Percentiles rank a stretch among this genome's conserved stretches.
phyloP scores from a whole-genome alignment of 2,329 filamentous ascomycete genomes.

The Talaromyces sp. region DNA sequence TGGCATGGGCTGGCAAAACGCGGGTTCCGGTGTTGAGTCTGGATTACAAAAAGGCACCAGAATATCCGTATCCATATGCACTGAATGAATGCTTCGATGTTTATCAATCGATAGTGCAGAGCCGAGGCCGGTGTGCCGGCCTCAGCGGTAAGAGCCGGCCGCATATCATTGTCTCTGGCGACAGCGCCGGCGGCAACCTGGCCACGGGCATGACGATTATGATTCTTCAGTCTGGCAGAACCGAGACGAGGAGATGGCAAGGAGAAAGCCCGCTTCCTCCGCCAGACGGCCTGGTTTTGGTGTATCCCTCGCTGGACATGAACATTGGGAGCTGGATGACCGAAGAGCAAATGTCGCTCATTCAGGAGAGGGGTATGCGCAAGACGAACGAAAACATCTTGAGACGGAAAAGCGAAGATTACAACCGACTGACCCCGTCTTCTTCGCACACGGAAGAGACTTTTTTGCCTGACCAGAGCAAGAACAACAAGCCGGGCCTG shows the following conservation, averaged over 20 bases:
- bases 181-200: constrained; percentile 78
- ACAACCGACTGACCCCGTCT: constrained; percentile 65
- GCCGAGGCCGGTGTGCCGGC: constrained; percentile 68
- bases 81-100: constrained; percentile 85
- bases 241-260: constrained; percentile 51
- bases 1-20: constrained; percentile 85
- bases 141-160: constrained; percentile 62
- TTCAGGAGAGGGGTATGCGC: constrained; percentile 73
- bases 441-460: constrained; percentile 14
- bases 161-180: constrained; percentile 67
- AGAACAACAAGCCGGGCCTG: constrained; percentile 17
- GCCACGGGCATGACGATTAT: constrained; percentile 78
- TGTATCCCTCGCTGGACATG: constrained; percentile 91
- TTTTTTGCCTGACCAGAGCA: constrained; percentile 26
- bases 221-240: constrained; percentile 70
- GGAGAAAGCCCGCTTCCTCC: constrained; percentile 59
- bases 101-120: constrained; percentile 68
- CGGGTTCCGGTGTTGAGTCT: constrained; percentile 85
- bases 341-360: constrained; percentile 92
- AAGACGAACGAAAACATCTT: constrained; percentile 75
- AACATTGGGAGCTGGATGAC: constrained; percentile 99
- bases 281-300: constrained; percentile 75
- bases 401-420: constrained; percentile 81
- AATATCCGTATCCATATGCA: constrained; percentile 78
- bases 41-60: constrained; percentile 84